Conservation (phyloP, 495 filamentous ascomycete genomes). For the Penicillium bialowiezense region DNA sequence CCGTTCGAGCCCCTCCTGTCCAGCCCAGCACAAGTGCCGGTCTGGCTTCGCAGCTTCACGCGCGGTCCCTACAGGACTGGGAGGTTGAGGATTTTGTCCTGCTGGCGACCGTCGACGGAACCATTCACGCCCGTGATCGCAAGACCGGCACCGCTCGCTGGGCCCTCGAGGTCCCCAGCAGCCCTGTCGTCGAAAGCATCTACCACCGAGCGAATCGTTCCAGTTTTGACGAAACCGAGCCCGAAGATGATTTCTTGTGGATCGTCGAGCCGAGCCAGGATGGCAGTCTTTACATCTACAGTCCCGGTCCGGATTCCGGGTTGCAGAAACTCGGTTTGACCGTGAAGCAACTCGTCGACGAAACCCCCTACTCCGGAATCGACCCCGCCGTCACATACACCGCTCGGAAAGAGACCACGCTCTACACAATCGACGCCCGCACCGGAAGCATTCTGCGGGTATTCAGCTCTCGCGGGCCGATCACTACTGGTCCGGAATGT, state of each 20-base stretch:
- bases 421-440: constrained; percentile 79
- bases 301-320: constrained; percentile 57
- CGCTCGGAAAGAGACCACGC: constrained; percentile 73
- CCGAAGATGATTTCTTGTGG: constrained; percentile 87
- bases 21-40: constrained; percentile 61
- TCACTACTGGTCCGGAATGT: constrained; percentile 48
- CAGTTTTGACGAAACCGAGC: constrained; percentile 50
- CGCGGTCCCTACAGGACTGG: constrained; percentile 97
- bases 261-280: constrained; percentile 90
- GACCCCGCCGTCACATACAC: constrained; percentile 75
- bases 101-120: constrained; percentile 98
- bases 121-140: constrained; percentile 87
- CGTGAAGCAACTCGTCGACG: constrained; percentile 75
- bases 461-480: constrained; percentile 57
- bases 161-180: constrained; percentile 72
- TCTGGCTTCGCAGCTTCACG: constrained; percentile 75
- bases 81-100: constrained; percentile 99
- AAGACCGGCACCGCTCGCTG: constrained; percentile 79
- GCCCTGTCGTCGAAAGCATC: constrained; percentile 84
- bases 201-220: constrained; percentile 75
- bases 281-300: constrained; percentile 86
- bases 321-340: constrained; percentile 65
- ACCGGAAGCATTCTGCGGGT: constrained; percentile 69
- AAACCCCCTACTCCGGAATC: constrained; percentile 62
- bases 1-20: constrained; percentile 83